phyloP scores from a whole-genome alignment of 345 rosid genomes.

The Populus ilicifolia region DNA sequence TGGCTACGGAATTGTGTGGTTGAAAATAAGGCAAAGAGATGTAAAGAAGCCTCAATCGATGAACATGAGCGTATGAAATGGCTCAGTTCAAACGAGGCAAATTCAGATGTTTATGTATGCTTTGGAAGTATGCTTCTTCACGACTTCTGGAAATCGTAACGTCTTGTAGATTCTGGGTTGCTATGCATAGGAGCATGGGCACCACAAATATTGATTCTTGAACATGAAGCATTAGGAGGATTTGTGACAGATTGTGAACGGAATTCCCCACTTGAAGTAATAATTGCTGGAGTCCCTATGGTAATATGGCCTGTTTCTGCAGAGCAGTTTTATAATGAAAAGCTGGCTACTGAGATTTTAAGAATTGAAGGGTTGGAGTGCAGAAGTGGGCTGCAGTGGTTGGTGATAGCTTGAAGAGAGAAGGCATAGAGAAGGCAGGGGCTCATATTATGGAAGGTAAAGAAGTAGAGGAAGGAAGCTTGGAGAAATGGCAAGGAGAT shows the following conservation, averaged over 20 bases:
- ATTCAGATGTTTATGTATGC: neutral
- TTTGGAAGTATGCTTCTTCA: neutral
- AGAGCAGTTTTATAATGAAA: neutral
- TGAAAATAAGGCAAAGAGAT: neutral
- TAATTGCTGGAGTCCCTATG: neutral
- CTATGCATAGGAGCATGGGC: neutral
- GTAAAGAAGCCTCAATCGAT: neutral
- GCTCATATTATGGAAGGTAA: neutral
- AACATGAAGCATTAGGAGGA: neutral
- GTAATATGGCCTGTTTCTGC: neutral
- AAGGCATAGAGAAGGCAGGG: neutral
- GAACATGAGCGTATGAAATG: neutral
- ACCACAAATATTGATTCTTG: neutral
- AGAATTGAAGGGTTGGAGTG: neutral
- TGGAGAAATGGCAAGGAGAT: neutral
- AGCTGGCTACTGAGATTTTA: neutral
- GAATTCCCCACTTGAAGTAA: neutral
- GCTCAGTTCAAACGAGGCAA: neutral
- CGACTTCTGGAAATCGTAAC: neutral
- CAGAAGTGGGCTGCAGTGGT: neutral
- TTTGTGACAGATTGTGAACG: neutral
- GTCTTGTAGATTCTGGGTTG: neutral
- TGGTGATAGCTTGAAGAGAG: neutral
- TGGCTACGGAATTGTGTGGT: neutral
- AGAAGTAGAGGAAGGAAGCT: neutral